phyloP scores from a whole-genome alignment of 2,329 filamentous ascomycete genomes.

The Macrophomina tecta region DNA sequence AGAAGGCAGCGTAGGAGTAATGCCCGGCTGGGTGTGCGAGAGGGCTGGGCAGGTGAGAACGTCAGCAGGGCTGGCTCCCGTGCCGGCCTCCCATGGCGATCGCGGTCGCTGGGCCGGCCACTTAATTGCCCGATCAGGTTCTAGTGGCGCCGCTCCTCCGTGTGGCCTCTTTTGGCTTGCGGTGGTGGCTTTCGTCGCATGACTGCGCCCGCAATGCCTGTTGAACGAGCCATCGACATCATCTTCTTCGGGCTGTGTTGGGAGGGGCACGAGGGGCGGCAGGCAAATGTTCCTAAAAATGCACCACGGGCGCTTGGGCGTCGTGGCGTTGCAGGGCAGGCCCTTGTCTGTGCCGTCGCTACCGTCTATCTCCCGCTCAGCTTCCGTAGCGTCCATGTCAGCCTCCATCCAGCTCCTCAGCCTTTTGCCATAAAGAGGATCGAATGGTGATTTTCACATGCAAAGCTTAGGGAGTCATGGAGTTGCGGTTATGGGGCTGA shows the following conservation, averaged over 20 bases:
- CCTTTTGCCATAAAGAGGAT: neutral
- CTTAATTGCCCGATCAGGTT: neutral
- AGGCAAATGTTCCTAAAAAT: constrained; percentile 4
- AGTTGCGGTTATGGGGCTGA: constrained; percentile 1
- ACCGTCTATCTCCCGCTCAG: constrained; percentile 10
- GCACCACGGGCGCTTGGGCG: constrained; percentile 4
- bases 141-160: neutral
- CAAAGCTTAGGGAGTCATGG: no score
- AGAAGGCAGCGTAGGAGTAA: constrained; percentile 6
- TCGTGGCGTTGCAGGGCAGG: neutral
- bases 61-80: constrained; percentile 17
- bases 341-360: constrained; percentile 9
- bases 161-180: neutral
- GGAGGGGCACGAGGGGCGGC: neutral
- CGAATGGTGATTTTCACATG: neutral
- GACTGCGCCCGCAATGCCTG: neutral
- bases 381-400: neutral
- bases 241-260: neutral
- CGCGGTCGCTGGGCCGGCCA: neutral
- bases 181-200: constrained; percentile 20
- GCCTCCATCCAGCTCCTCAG: neutral
- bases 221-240: neutral
- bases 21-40: neutral
- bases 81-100: neutral
- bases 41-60: constrained; percentile 9